These are phyloP conservation scores for Biscogniauxia sp. DNA, from an alignment of 2,329 filamentous ascomycete genomes.

Conservation along the genomic window DNA sequence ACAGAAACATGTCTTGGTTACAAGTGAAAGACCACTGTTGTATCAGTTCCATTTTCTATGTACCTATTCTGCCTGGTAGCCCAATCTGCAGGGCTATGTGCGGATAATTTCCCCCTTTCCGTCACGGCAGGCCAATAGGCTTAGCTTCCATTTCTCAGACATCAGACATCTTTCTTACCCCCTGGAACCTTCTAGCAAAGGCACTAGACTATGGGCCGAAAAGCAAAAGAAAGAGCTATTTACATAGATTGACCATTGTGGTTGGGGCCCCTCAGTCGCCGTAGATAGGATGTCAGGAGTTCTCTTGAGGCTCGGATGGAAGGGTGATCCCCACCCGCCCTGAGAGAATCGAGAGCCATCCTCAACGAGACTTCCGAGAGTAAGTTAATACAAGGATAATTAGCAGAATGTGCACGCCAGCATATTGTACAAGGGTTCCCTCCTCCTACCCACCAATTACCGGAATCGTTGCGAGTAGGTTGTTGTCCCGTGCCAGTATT, in stretches of 20 bases:
- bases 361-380: constrained; percentile 28
- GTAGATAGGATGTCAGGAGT: constrained; percentile 14
- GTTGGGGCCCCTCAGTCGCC: constrained; percentile 7
- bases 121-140: not conserved
- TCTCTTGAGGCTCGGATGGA: constrained; percentile 5
- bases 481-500: constrained; percentile 4
- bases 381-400: constrained; percentile 22
- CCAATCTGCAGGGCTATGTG: not conserved
- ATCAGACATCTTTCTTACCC: not conserved
- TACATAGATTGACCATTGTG: not conserved
- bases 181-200: not conserved
- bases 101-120: not conserved
- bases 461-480: constrained; percentile 6
- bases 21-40: constrained; percentile 2
- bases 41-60: constrained; percentile 1
- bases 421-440: constrained; percentile 22
- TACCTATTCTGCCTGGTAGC: not conserved
- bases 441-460: constrained; percentile 12
- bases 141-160: not conserved
- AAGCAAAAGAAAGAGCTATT: not conserved
- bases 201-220: not conserved
- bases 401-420: constrained; percentile 8
- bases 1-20: constrained; percentile 19
- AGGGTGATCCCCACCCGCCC: constrained; percentile 7
- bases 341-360: constrained; percentile 29